Percentiles rank a stretch among this genome's conserved stretches.
Conservation (phyloP, 2,329 filamentous ascomycete species). For the Aspergillus felis region DNA sequence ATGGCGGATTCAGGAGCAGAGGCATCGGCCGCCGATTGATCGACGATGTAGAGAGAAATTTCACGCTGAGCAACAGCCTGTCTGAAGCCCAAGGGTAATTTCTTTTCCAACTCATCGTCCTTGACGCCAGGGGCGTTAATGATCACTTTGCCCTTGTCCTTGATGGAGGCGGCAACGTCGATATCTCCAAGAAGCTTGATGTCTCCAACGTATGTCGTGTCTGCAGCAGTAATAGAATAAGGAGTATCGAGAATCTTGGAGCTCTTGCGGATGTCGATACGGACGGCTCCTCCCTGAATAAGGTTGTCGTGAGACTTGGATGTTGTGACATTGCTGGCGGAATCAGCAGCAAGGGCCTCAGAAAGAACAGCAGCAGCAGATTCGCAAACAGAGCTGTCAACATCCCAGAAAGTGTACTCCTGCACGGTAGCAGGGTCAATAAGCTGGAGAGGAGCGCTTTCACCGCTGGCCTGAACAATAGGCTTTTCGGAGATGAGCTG, state of each 20-base stretch:
- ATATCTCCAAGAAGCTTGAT: constrained; percentile 76
- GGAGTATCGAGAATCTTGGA: constrained; percentile 79
- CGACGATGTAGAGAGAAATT: constrained; percentile 69
- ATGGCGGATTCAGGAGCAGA: constrained; percentile 66
- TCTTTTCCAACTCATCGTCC: constrained; percentile 84
- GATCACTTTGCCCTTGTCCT: constrained; percentile 67
- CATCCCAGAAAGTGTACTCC: constrained; percentile 93
- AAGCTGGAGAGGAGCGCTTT: constrained; percentile 47
- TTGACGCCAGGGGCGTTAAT: constrained; percentile 75
- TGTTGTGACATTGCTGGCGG: constrained; percentile 58
- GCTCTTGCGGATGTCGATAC: constrained; percentile 81
- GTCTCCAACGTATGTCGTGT: constrained; percentile 74
- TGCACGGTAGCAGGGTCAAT: constrained; percentile 56
- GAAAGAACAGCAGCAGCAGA: constrained; percentile 61
- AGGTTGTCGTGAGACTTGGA: constrained; percentile 60
- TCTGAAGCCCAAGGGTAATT: constrained; percentile 66
- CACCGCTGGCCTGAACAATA: constrained; percentile 33
- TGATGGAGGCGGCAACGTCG: constrained; percentile 67
- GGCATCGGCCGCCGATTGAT: constrained; percentile 64
- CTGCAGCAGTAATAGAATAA: constrained; percentile 74
- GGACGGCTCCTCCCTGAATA: constrained; percentile 69
- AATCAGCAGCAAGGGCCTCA: constrained; percentile 58
- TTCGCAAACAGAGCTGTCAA: constrained; percentile 67
- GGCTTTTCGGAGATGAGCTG: constrained; percentile 43
- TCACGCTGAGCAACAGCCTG: constrained; percentile 67